Conservation (phyloP, 768 basidiomycete genomes). For the Auriscalpium microsporum region DNA sequence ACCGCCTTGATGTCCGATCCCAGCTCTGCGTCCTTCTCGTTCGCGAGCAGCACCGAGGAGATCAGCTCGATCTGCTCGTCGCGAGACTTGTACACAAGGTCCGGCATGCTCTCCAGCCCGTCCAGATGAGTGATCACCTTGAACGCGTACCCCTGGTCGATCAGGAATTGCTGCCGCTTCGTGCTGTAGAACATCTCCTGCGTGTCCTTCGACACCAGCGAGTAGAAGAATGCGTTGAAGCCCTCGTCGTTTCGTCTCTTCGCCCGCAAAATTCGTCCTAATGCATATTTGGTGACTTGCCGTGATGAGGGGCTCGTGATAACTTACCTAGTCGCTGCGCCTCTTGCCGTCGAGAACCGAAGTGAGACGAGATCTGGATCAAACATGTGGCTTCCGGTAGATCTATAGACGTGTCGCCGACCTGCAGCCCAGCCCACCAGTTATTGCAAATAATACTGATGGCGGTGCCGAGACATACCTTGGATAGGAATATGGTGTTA, state of each 20-base stretch:
- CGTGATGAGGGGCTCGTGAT: background rate
- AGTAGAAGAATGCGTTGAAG: constrained; percentile 99
- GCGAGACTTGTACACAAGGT: constrained; percentile 85
- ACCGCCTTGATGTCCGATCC: constrained; percentile 75
- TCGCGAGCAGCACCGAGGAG: constrained; percentile 85
- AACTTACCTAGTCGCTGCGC: constrained; percentile 83
- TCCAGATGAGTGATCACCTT: constrained; percentile 98
- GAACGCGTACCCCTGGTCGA: constrained; percentile 99
- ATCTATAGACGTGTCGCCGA: constrained; percentile 98
- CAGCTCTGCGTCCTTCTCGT: constrained; percentile 84
- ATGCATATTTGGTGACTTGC: constrained; percentile 1
- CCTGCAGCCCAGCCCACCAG: constrained; percentile 34
- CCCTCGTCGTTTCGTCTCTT: constrained; percentile 98
- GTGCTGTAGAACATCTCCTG: constrained; percentile 99
- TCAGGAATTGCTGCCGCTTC: constrained; percentile 96
- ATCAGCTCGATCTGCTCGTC: constrained; percentile 95
- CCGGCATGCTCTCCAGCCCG: constrained; percentile 76
- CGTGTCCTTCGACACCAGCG: constrained; percentile 96
- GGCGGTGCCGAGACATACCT: constrained; percentile 35
- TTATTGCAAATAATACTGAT: constrained; percentile 10
- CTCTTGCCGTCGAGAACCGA: constrained; percentile 95
- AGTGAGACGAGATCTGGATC: constrained; percentile 98
- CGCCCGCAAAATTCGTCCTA: constrained; percentile 92
- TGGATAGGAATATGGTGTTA: constrained; percentile 98
- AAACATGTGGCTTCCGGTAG: constrained; percentile 97